A percentile compares a stretch with the other conserved stretches of the same genome.
These are phyloP conservation scores for Catenaria anguillulae DNA, from an alignment of 371 early-diverging fungal species.

Conservation along the genomic window DNA sequence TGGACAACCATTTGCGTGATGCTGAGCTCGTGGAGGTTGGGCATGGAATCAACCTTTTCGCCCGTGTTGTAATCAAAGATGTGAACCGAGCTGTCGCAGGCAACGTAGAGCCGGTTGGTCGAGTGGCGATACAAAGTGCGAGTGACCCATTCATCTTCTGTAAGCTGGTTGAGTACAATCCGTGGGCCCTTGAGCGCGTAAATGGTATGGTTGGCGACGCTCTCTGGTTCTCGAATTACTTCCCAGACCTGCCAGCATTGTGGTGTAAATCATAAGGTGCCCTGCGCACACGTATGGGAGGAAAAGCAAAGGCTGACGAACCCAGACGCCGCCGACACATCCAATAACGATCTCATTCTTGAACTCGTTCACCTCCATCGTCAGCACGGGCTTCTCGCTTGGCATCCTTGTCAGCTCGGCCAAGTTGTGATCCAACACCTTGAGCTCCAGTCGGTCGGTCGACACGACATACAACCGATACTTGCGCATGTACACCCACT, in stretches of 20 bases:
- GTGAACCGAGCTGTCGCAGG: background rate
- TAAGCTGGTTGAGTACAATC: background rate
- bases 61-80: conserved; percentile 5
- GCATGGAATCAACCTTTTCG: background rate
- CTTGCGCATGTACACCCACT: conserved; percentile 1
- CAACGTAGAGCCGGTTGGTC: background rate
- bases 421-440: conserved; percentile 7
- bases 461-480: background rate
- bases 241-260: too few species aligned
- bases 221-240: too few species aligned
- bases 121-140: background rate
- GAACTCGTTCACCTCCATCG: background rate
- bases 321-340: conserved; percentile 4
- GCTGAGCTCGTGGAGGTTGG: background rate
- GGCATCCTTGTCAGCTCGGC: background rate
- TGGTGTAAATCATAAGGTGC: too few species aligned
- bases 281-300: too few species aligned
- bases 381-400: background rate
- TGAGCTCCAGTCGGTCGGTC: conserved; percentile 2
- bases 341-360: background rate
- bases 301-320: too few species aligned
- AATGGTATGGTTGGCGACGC: background rate
- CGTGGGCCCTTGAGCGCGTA: background rate
- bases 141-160: conserved; percentile 2
- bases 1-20: background rate